A percentile compares a stretch with the other conserved stretches of the same genome.
Evolutionary conservation across 2,329 filamentous ascomycete species (phyloP).

Genomic region (Aureobasidium namibiae): DNA sequence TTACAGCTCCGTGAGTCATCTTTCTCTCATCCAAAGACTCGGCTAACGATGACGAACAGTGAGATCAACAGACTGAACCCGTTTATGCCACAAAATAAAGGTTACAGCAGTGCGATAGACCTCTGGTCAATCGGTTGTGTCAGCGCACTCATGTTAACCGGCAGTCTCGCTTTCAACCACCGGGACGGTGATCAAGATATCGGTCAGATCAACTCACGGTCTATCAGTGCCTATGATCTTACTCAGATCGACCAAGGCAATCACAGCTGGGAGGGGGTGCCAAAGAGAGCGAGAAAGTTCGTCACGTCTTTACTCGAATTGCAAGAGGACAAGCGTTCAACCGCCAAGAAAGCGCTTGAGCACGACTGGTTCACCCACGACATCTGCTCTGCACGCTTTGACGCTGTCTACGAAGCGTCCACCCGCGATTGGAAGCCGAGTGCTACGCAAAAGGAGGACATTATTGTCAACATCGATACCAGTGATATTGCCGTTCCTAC

Average conservation of each 20-base stretch:
- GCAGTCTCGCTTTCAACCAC: conserved; percentile 36
- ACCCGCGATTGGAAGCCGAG: conserved; percentile 44
- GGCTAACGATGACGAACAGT: conserved; percentile 13
- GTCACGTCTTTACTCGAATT: conserved; percentile 43
- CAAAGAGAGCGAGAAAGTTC: conserved; percentile 36
- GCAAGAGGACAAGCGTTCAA: conserved; percentile 43
- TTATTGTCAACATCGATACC: conserved; percentile 1
- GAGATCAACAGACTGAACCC: conserved; percentile 30
- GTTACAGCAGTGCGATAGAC: conserved; percentile 52
- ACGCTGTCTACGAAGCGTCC: conserved; percentile 42
- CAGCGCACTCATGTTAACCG: conserved; percentile 43
- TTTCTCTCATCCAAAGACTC: not conserved
- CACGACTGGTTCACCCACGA: conserved; percentile 51
- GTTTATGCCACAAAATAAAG: conserved; percentile 23
- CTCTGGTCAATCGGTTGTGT: conserved; percentile 56
- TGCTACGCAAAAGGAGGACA: not conserved
- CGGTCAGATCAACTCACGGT: conserved; percentile 22
- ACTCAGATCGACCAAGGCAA: conserved; percentile 34
- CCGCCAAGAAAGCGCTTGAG: conserved; percentile 43
- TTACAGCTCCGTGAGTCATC: conserved; percentile 48
- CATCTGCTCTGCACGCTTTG: conserved; percentile 38
- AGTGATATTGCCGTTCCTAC: not conserved
- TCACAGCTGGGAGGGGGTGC: conserved; percentile 34
- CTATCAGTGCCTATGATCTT: conserved; percentile 36
- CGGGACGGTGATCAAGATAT: conserved; percentile 22